Base-by-base conservation (phyloP, 805 yeast species). In the Hanseniaspora guilliermondii region DNA sequence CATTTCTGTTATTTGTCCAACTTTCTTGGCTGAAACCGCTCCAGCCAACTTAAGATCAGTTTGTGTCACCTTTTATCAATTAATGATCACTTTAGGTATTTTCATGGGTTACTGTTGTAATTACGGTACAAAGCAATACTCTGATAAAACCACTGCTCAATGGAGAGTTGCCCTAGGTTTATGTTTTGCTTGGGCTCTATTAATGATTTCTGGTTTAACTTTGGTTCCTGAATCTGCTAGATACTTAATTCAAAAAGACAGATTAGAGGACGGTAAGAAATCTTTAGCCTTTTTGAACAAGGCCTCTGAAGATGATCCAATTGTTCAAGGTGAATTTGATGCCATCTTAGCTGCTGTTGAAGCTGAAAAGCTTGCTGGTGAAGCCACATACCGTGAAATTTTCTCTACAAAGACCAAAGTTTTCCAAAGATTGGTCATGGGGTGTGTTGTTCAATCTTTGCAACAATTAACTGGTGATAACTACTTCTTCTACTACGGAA, bases 191-290 rank as follows among this genome's bases (percentile, higher is more conserved):
- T 76, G 76, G 74, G 75, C 74, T 30, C 53, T 70, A 38, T 58
- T 67, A 55, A 66, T 70, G 73, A 58, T 70, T 53, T 60, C 59
- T 33, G 73, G 68, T 57, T 67, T 70, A 69, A 56, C 63, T 27
- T 72, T 76, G 61, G 82, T 82, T 77, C 88, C 88, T 50, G 89
- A 83, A 71, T 81, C 87, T 22, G 86, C 88, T 62, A 73, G 88
- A 67, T 83, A 65, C 68, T 73, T 82, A 66, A 71, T 79, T 56
- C 81, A 78, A 69, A 67, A 69, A 56, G 75, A 73, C 56, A 74
- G 68, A 59, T 62, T 77, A 45, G 87, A 82, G 48, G 84, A 79
- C 53, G 88, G 87, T 53, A 78, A 73, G 65, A 64, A 62, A 25
- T 77, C 86, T 19, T 65, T 83, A 57, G 81, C 83, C 30, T 75